Evolutionary conservation across 2,329 filamentous ascomycete genomes (phyloP).

Genomic region (Aspergillus sp.): DNA sequence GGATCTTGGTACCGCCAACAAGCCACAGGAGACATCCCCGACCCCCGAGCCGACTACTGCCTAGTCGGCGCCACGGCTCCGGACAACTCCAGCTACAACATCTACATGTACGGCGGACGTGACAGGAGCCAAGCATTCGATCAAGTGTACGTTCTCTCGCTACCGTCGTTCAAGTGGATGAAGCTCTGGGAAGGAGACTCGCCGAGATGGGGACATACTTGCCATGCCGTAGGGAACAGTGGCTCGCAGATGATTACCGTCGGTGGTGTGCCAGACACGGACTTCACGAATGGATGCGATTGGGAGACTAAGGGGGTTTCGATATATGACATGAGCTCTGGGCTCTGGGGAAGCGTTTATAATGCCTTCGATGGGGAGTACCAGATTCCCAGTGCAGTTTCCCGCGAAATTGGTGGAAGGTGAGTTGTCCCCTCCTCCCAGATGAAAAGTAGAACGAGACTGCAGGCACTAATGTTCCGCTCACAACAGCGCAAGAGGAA

Average conservation of each 20-base stretch:
- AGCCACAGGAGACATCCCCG: conserved; percentile 30
- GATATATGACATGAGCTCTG: background rate
- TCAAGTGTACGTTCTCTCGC: conserved; percentile 36
- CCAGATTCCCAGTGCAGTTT: conserved; percentile 16
- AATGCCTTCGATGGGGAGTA: conserved; percentile 18
- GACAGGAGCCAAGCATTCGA: conserved; percentile 31
- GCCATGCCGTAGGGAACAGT: conserved; percentile 20
- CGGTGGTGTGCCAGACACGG: conserved; percentile 16
- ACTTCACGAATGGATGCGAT: background rate
- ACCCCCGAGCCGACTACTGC: conserved; percentile 32
- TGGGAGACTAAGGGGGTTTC: too few relatives aligned
- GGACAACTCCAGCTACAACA: conserved; percentile 38
- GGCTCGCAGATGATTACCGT: conserved; percentile 30
- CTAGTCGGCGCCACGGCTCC: conserved; percentile 32
- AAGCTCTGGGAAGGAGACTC: conserved; percentile 28
- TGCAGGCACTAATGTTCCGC: too few relatives aligned
- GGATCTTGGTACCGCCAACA: conserved; percentile 34
- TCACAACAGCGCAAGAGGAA: too few relatives aligned
- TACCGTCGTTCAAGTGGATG: conserved; percentile 42
- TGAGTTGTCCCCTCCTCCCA: conserved; percentile 1
- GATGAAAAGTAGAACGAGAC: too few relatives aligned
- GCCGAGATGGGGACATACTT: conserved; percentile 4
- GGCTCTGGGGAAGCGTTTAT: conserved; percentile 23
- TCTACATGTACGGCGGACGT: conserved; percentile 45
- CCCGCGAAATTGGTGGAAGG: conserved; percentile 21